Base-by-base conservation (phyloP, 208 protist genomes). In the Leishmania braziliensis region DNA sequence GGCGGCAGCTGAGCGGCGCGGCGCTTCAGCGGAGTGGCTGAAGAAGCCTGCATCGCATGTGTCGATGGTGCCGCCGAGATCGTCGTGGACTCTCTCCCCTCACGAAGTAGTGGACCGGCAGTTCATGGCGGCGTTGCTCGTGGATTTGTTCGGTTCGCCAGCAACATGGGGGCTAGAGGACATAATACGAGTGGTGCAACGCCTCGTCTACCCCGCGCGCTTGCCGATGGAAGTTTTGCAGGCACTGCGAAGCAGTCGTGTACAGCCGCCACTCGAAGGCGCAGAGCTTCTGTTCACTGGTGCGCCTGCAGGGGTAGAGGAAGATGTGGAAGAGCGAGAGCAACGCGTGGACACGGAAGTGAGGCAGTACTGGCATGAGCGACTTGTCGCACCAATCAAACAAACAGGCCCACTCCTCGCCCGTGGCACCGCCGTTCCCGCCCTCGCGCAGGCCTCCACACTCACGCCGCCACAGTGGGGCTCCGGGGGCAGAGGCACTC, bases 241-340 rank as follows among this genome's bases (percentile, higher is more conserved):
- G 1, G 60, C 78, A 5, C 50, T 85, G 76, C 77, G 81, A 14
- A 51, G 68, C 75, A 48, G 48, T 0, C 8, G 33, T 20, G 29
- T 85, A 39, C 81, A 81, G 71, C 81, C 81, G 33, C 60, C 81
- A n/a, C 54, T 85, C n/a, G 39, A 53, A 16, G 81, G 81, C 39
- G 60, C 60, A 5, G 81, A 85, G 26, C 66, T 84, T n/a, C 23
- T 76, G 29, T 54, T 46, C 18, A 29, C 33, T 23, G 29, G 74
- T 46, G 39, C 74, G 20, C 36, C 56, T n/a, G 56, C 20, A 20
- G 4, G 10, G 16, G 69, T 46, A 70, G 50, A 63, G 43, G 63
- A 74, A 16, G 39, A 39, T n/a, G 56, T 14, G 26, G 56, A 48
- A 4, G 26, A 51, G n/a, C 60, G 58, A 14, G 66, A 70, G 46